Evolutionary conservation across 768 basidiomycete species (phyloP).

Genomic region (Suillus ampliporus): DNA sequence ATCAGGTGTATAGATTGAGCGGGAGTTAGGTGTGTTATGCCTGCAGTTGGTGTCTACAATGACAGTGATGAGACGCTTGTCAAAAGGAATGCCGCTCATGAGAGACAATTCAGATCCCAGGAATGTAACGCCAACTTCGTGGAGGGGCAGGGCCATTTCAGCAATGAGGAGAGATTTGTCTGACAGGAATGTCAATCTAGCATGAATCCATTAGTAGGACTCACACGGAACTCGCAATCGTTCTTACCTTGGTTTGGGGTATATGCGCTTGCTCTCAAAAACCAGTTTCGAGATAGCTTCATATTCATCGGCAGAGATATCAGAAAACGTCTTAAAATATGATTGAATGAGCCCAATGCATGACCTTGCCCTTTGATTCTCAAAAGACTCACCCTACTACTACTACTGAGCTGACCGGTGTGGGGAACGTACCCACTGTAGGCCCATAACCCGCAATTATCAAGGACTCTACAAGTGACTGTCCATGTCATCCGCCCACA

Average conservation of each 20-base stretch:
- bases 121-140: not conserved
- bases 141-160: not conserved
- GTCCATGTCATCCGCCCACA: too few relatives aligned
- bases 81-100: not conserved
- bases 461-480: too few relatives aligned
- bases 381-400: not conserved
- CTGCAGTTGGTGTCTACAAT: not conserved
- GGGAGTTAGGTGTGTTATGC: not conserved
- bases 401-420: too few relatives aligned
- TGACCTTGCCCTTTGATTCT: not conserved
- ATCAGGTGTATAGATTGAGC: not conserved
- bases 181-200: not conserved
- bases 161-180: not conserved
- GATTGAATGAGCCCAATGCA: not conserved
- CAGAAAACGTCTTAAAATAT: not conserved
- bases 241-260: not conserved
- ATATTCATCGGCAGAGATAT: not conserved
- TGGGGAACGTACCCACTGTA: too few relatives aligned
- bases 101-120: not conserved
- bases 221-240: not conserved
- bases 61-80: not conserved
- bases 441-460: too few relatives aligned
- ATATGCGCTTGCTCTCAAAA: not conserved
- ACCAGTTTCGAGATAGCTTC: not conserved
- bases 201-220: not conserved